A percentile compares a stretch with the other conserved stretches of the same genome.
Evolutionary conservation across 1,284 basidiomycete genomes (phyloP).

Genomic region (Caloboletus firmus): DNA sequence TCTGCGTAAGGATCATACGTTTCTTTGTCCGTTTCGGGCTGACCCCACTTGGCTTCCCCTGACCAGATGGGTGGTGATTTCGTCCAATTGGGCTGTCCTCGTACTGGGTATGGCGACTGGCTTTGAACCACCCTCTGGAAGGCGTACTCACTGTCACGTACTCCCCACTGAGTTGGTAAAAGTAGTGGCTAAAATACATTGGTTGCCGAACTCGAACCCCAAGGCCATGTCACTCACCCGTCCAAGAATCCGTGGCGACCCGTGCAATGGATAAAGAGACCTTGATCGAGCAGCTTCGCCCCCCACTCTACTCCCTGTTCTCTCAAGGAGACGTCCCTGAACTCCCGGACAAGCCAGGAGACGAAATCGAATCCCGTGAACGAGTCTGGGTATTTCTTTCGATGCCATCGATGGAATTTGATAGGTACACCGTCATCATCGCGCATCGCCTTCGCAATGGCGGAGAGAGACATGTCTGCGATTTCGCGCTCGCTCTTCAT

Average conservation of each 20-base stretch:
- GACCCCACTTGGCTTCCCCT: slow-evolving; percentile 37
- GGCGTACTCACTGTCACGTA: slow-evolving; percentile 70
- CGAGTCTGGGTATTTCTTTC: slow-evolving; percentile 65
- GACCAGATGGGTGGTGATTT: slow-evolving; percentile 42
- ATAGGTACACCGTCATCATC: slow-evolving; percentile 77
- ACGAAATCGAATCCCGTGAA: slow-evolving; percentile 88
- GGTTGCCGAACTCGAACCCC: slow-evolving; percentile 1
- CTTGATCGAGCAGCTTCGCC: slow-evolving; percentile 69
- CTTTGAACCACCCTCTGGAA: slow-evolving; percentile 60
- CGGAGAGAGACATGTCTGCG: slow-evolving; percentile 54
- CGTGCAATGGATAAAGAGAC: slow-evolving; percentile 80
- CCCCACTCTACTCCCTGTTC: slow-evolving; percentile 83
- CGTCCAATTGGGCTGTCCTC: slow-evolving; percentile 40
- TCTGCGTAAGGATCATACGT: slow-evolving; percentile 80
- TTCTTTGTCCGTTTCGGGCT: slow-evolving; percentile 55
- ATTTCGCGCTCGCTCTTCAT: slow-evolving; percentile 74
- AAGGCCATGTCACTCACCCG: slow-evolving; percentile 53
- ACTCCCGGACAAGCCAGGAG: slow-evolving; percentile 84
- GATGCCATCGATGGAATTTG: slow-evolving; percentile 78
- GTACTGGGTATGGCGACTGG: slow-evolving; percentile 42
- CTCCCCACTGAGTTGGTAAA: slow-evolving; percentile 80
- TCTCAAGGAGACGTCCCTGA: slow-evolving; percentile 78
- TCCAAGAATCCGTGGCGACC: slow-evolving; percentile 81
- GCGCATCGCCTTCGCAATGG: slow-evolving; percentile 76
- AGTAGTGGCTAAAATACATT: slow-evolving; percentile 65